Percentiles rank a stretch among this genome's conserved stretches.
Conservation (phyloP, 352 stramenopile genomes). For the Plasmopara muralis region DNA sequence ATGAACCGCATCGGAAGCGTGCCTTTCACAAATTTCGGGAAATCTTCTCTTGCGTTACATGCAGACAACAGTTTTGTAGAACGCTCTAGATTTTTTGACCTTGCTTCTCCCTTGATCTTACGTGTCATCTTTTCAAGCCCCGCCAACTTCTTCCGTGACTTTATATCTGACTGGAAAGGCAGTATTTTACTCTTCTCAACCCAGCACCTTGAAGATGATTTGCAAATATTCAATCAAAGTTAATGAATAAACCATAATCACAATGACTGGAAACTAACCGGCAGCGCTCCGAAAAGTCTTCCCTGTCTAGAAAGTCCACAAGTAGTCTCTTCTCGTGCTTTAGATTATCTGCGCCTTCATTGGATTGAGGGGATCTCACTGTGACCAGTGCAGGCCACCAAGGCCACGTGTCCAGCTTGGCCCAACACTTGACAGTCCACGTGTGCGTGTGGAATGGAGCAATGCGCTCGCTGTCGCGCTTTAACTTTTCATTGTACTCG, state of each 20-base stretch:
- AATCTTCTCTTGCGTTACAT: constrained; percentile 34
- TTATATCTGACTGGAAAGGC: constrained; percentile 19
- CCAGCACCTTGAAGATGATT: constrained; percentile 34
- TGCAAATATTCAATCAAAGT: background rate
- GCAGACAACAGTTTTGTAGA: constrained; percentile 27
- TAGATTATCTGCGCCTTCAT: constrained; percentile 27
- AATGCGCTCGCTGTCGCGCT: constrained; percentile 40
- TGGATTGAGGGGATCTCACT: constrained; percentile 31
- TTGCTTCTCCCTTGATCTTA: constrained; percentile 2
- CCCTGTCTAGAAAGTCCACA: constrained; percentile 51
- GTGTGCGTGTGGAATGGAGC: constrained; percentile 66
- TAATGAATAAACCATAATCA: constrained; percentile 6
- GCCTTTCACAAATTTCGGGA: constrained; percentile 43
- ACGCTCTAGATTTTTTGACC: constrained; percentile 21
- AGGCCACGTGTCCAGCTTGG: constrained; percentile 61
- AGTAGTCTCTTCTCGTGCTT: constrained; percentile 31
- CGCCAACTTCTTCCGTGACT: constrained; percentile 17
- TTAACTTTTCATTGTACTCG: constrained; percentile 53
- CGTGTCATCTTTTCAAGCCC: constrained; percentile 12
- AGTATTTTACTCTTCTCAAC: constrained; percentile 37
- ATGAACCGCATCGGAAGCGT: constrained; percentile 39
- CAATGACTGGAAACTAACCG: constrained; percentile 4
- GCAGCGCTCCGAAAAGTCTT: constrained; percentile 26
- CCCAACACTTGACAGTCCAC: constrained; percentile 67
- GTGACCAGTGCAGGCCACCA: constrained; percentile 60